Evolutionary conservation across 495 filamentous ascomycete genomes (phyloP), one percentile per base, ranked within the genome.

Genomic region (Neurospora tetrasperma): DNA sequence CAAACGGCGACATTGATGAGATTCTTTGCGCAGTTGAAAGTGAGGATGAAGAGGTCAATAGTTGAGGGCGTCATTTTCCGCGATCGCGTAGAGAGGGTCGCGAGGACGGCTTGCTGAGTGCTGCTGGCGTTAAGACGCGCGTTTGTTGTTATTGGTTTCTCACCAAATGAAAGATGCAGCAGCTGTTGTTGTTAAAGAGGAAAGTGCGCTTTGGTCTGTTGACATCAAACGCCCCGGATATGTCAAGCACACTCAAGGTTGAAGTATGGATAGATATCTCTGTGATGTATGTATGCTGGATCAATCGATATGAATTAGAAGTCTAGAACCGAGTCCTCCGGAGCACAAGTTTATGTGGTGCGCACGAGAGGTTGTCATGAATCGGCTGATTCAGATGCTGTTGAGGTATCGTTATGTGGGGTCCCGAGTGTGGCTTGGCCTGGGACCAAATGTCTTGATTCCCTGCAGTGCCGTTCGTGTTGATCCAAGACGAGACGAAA

Each of bases 1-100:
- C 96, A 94, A 71, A 85, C 81, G 23, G 88, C 82, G 38, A 87
- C 81, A 73, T 91, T 83, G 77, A 94, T 89, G 27, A 88, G 80
- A 69, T 85, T 86, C 69, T 90, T 87, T 18, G 88, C 96, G 77
- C 94, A 97, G 80, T 99, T 99, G 82, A 94, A 96, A 41, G 96
- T 97, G 42, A 97, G 82, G 48, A 96, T 85, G 78, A 96, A 93
- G 69, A 94, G 76, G 71, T 86, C 84, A 42, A 86, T 73, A 39
- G 79, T 78, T 31, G 82, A 79, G 23, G 76, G 76, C 54, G 74
- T 73, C 79, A 80, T 82, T 23, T 23, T 75, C 71, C 43, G 42
- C 31, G 54, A 35, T 66, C 27, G 27, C 27, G 48, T 4, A 2
- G 35, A 5, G 35, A 38, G 48, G 23, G 48, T 31, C 48, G 48